Evolutionary conservation across 1,139 yeast species (phyloP), one percentile per base, ranked within the genome.

Genomic region (Arxiozyma heterogenica): DNA sequence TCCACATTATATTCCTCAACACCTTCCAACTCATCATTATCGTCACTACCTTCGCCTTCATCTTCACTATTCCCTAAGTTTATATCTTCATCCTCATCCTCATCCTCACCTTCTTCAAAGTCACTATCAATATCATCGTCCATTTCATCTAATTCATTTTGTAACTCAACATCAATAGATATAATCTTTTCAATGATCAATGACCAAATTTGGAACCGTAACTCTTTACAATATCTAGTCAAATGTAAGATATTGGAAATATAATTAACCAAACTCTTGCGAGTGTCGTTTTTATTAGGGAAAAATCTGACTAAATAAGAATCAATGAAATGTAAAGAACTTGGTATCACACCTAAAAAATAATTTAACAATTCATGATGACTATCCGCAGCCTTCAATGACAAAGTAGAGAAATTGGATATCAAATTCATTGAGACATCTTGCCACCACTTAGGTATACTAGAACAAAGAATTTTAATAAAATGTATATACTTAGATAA

Each of bases 91-190:
- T 82, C 89, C 55, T 83, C 91, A 47, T 83, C 74, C 58, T 82
- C 89, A 57, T 84, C 93, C 54, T 86, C 76, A 64, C 85, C 94
- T 22, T 85, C 91, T 64, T 86, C 79, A n/a, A 78, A 80, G 27
- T 78, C 79, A 43, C 79, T 85, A 44, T 83, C 85, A 49, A 82
- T 80, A 56, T 83, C 88, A 54, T 87, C 96, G 64, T 88, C 96
- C 54, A 85, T 74, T 59, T 88, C 95, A 61, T 88, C 96, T 58
- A 87, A 71, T 63, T 86, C 95, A 64, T 88, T 90, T 65, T 89
- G 96, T 57, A 91, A 75, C 69, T 90, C 98, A n/a, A 91, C 96
- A 70, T 93, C 98, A 48, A 93, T 75, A 61, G 89, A 87, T 57
- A 93, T 89, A 54, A 88, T 78, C 59, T 83, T 80, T 68, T 91